phyloP scores from a whole-genome alignment of 1,284 basidiomycete species.

The Fomes fomentarius region DNA sequence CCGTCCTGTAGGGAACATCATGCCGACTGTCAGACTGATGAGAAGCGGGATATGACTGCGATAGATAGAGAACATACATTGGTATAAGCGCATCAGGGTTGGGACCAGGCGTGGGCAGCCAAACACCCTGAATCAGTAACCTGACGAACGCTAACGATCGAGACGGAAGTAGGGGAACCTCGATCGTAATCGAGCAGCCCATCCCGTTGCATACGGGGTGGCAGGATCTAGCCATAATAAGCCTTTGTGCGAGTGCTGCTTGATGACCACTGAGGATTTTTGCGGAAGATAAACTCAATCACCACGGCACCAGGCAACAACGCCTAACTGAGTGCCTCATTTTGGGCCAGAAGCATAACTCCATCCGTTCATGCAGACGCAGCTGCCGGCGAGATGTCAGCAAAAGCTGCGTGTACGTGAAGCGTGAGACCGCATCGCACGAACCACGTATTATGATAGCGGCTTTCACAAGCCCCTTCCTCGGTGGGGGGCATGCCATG shows the following conservation, averaged over 20 bases:
- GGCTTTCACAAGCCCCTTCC: not conserved
- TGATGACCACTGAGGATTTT: no score
- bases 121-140: no score
- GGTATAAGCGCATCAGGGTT: no score
- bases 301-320: not conserved
- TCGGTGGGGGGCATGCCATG: not conserved
- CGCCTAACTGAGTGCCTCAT: not conserved
- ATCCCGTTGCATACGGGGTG: not conserved
- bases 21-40: no score
- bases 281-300: no score
- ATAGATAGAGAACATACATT: no score
- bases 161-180: not conserved
- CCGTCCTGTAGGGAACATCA: no score
- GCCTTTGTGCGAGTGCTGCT: no score
- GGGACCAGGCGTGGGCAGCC: no score
- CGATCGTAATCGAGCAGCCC: not conserved
- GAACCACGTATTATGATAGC: not conserved
- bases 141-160: not conserved
- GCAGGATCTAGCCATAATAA: constrained; percentile 1
- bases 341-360: not conserved
- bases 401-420: not conserved
- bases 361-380: not conserved
- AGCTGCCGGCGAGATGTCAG: not conserved
- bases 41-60: no score
- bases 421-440: constrained; percentile 6